These are phyloP conservation scores for Lasiosphaeriaceae sp. DNA, from an alignment of 495 filamentous ascomycete genomes.

Conservation along the genomic window DNA sequence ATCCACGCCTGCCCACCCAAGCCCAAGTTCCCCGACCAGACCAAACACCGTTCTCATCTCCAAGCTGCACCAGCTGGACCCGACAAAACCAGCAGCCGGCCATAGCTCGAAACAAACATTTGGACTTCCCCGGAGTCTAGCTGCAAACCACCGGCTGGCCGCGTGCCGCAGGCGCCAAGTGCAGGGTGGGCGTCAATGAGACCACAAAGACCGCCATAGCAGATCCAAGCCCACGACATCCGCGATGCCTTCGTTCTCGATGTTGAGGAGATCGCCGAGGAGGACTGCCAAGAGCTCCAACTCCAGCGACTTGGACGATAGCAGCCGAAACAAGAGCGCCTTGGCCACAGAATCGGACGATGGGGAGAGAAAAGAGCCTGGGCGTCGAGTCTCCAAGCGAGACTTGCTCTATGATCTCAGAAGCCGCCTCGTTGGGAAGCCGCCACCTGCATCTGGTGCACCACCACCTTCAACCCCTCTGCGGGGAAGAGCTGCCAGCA, in stretches of 20 bases:
- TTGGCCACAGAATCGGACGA: slow-evolving; percentile 1
- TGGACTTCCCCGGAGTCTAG: not conserved
- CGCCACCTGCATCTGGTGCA: slow-evolving; percentile 6
- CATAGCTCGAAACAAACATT: not conserved
- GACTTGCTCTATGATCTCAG: slow-evolving; percentile 34
- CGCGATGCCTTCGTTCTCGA: slow-evolving; percentile 31
- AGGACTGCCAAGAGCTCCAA: slow-evolving; percentile 12
- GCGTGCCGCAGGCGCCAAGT: not conserved
- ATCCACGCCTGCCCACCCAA: too few species aligned
- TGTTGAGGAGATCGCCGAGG: slow-evolving; percentile 23
- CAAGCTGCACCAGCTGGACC: not conserved
- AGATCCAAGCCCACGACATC: not conserved
- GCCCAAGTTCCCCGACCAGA: too few species aligned
- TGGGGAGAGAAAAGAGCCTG: slow-evolving; percentile 25
- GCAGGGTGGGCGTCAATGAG: slow-evolving; percentile 14
- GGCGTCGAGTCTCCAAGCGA: slow-evolving; percentile 30
- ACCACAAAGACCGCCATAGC: not conserved
- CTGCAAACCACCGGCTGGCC: not conserved
- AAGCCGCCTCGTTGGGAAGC: slow-evolving; percentile 24
- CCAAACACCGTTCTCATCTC: not conserved
- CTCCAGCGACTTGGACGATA: slow-evolving; percentile 15
- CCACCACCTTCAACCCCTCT: slow-evolving; percentile 20
- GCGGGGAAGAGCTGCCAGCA: slow-evolving; percentile 21
- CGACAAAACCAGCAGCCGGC: not conserved
- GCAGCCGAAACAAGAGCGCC: slow-evolving; percentile 2